Percentiles rank a stretch among this genome's conserved stretches.
These are phyloP conservation scores for Aspergillus ruber DNA, from an alignment of 2,329 filamentous ascomycete species.

Conservation along the genomic window DNA sequence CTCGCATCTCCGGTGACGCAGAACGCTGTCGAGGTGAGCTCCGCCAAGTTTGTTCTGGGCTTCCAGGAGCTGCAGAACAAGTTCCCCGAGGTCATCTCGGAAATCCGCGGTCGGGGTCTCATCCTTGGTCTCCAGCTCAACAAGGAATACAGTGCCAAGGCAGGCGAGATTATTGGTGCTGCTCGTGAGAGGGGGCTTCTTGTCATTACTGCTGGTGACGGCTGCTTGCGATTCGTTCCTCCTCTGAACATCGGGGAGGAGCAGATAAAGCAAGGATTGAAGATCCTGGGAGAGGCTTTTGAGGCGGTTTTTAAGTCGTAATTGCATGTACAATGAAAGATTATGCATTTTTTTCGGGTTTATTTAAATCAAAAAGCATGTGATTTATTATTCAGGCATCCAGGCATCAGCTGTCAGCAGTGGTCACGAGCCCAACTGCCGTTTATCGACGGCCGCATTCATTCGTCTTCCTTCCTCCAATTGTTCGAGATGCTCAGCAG, in stretches of 20 bases:
- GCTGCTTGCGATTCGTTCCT: slow-evolving; percentile 88
- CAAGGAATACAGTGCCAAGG: slow-evolving; percentile 53
- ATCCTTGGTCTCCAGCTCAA: slow-evolving; percentile 81
- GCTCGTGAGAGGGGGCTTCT: slow-evolving; percentile 81
- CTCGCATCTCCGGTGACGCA: slow-evolving; percentile 68
- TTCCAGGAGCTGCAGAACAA: slow-evolving; percentile 52
- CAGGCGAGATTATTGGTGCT: slow-evolving; percentile 64
- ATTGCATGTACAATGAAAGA: slow-evolving; percentile 1
- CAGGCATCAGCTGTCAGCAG: neutral
- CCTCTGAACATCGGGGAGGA: slow-evolving; percentile 71
- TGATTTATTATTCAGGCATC: neutral
- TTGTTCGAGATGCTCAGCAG: too few relatives aligned
- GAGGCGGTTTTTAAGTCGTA: slow-evolving; percentile 45
- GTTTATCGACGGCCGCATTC: neutral
- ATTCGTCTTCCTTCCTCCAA: neutral
- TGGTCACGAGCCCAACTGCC: neutral
- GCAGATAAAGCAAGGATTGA: slow-evolving; percentile 72
- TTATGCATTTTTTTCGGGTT: neutral
- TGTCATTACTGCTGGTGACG: slow-evolving; percentile 86
- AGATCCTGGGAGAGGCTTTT: slow-evolving; percentile 66
- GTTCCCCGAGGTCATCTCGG: slow-evolving; percentile 66
- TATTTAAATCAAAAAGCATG: neutral
- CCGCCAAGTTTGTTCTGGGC: slow-evolving; percentile 51
- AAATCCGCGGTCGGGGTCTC: slow-evolving; percentile 75
- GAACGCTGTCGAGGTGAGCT: slow-evolving; percentile 62